Base-by-base conservation (phyloP, 352 stramenopile species). In the Plasmopara halstedii region DNA sequence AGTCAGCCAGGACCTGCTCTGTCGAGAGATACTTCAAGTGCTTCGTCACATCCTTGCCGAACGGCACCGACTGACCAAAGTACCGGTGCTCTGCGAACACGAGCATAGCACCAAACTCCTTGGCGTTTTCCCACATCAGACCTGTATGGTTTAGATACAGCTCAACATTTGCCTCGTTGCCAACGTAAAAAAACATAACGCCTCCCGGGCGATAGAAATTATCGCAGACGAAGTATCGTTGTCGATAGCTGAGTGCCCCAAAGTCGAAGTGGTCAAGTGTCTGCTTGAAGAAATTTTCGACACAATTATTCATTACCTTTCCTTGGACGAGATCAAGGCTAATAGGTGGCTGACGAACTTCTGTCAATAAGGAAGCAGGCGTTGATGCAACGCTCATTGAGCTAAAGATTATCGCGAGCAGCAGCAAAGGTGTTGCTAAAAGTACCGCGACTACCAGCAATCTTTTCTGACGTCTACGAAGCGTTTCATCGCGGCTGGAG, bases 11-110 rank as follows among this genome's bases (percentile, higher is more conserved):
- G 27, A 72, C 54, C 58, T 98, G 92, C 33, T 90, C 73, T 2
- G 76, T 85, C 21, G 76, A 85, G 11, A 94, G 59, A 43, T 83
- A 96, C 20, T 70, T 46, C 62, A 88, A 73, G 57, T 83, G 63
- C 43, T 87, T 69, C 9, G 42, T 73, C 25, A 92, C 81, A 1
- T 85, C 67, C 42, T 74, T 73, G 17, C 56, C 63, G 17, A 88
- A 88, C 0, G 88, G 89, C 19, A 96, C 56, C 40, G 81, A 95
- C 58, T 95, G 80, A 47, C 94, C 95, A 69, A 98, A 97, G 74
- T 97, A 98, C 0, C 95, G 85, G 63, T 98, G 95, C 67, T 98
- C 95, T 0, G 88, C 92, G 60, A 98, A 98, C 17, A 98, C 89
- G n/a, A 98, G 59, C 48, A 89, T 74, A 13, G 94, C 91, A 19